Base-by-base conservation (phyloP, 306 rosid genomes). In the Alnus glutinosa region DNA sequence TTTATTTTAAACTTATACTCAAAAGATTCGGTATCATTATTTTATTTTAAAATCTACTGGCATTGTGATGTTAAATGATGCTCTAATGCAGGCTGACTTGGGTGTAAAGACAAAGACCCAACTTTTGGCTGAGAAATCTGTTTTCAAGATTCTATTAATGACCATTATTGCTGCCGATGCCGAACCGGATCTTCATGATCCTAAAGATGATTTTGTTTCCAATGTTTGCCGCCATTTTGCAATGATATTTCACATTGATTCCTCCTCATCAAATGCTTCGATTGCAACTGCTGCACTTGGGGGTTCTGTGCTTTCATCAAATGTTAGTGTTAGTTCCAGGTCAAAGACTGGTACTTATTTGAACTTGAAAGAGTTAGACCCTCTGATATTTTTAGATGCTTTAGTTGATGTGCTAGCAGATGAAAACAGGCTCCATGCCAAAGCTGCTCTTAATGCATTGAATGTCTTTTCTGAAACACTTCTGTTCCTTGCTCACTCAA, bases 21-120 rank as follows among this genome's bases (percentile, higher is more conserved):
- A 23, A 23, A 23, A 23, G 28, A 23, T 23, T 23, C 28, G 28
- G 28, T 23, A 23, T 23, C 28, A 23, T 23, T 23, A 23, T 23
- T 54, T 39, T 75, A 52, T 68, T 13, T 19, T 61, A 55, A 58
- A 55, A 66, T 67, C 83, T 80, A 48, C 55, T n/a, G 79, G 85
- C 78, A 55, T 67, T 78, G 58, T 52, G 69, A 73, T 90, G 67
- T 75, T 81, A 70, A 68, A 55, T 32, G 59, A 74, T 73, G 57
- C 50, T 70, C 79, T 19, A 28, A 82, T 86, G 80, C 94, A 96
- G 99, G 96, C 97, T 75, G 99, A 96, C 89, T 88, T 96, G 50
- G 99, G 99, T 70, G 98, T 96, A 36, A 96, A 96, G 93, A 96
- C 99, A 8, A 96, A 96, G 93, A 93, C 99, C 79, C 99, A 96